Conservation (phyloP, 1,139 yeast species). For the Yamadazyma atlantica region DNA sequence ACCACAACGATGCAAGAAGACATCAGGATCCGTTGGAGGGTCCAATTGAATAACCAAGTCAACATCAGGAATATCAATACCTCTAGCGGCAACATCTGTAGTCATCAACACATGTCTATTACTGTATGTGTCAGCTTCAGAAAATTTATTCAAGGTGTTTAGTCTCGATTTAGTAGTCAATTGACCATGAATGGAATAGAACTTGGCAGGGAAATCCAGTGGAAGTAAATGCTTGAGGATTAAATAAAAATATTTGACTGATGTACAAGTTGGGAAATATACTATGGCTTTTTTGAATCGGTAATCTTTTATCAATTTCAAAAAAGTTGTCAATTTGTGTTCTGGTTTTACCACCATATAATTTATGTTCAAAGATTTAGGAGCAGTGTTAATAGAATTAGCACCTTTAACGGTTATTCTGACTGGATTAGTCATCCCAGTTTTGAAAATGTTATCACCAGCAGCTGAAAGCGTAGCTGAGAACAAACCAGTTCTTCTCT, state of each 20-base stretch:
- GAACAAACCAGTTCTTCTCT: conserved; percentile 88
- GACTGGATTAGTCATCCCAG: conserved; percentile 90
- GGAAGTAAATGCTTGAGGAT: conserved; percentile 39
- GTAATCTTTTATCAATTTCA: conserved; percentile 53
- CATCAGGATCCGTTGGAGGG: conserved; percentile 89
- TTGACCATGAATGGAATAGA: conserved; percentile 84
- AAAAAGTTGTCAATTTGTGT: conserved; percentile 55
- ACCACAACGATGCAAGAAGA: conserved; percentile 87
- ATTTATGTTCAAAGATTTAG: conserved; percentile 62
- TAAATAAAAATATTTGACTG: conserved; percentile 74
- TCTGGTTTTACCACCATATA: conserved; percentile 64
- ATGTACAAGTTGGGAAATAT: conserved; percentile 85
- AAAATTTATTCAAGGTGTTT: conserved; percentile 64
- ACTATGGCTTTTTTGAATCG: conserved; percentile 77
- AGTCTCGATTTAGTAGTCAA: conserved; percentile 71
- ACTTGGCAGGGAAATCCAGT: conserved; percentile 25
- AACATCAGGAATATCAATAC: conserved; percentile 89
- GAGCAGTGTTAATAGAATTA: conserved; percentile 41
- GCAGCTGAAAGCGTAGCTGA: conserved; percentile 90
- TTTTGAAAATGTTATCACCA: conserved; percentile 62
- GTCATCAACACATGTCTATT: conserved; percentile 67
- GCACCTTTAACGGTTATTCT: conserved; percentile 70
- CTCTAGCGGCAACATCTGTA: conserved; percentile 91
- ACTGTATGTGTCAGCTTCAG: conserved; percentile 41
- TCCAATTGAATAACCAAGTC: conserved; percentile 85